phyloP scores from a whole-genome alignment of 225 moss, liverwort and hornwort genomes.

The Thuidium tamariscinum region DNA sequence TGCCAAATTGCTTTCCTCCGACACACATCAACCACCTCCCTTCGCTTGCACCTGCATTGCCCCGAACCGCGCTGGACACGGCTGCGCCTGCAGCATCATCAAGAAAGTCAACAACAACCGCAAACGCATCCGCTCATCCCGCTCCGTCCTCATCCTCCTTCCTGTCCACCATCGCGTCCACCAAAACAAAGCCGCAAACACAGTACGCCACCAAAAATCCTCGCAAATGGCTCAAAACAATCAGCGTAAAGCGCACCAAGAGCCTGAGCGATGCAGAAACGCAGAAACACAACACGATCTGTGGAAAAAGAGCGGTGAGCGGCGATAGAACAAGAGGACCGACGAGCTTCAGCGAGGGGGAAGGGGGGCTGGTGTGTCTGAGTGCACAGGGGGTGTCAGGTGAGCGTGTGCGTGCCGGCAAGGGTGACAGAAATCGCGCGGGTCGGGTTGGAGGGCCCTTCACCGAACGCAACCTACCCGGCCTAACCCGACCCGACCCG shows the following conservation, averaged over 20 bases:
- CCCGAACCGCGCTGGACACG: conserved; percentile 1
- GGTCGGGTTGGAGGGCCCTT: background rate
- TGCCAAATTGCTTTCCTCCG: conserved; percentile 8
- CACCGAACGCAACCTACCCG: background rate
- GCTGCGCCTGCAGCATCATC: conserved; percentile 28
- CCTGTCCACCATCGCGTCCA: conserved; percentile 22
- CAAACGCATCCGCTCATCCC: conserved; percentile 25
- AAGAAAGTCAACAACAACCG: conserved; percentile 17
- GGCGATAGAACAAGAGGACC: background rate
- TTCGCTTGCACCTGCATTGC: conserved; percentile 8
- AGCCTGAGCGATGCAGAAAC: background rate
- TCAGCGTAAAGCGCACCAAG: background rate
- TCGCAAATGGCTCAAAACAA: background rate
- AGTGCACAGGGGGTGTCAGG: conserved; percentile 31
- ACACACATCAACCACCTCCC: background rate
- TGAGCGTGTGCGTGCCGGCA: conserved; percentile 52
- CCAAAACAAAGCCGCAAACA: background rate
- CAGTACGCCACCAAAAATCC: background rate
- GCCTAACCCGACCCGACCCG: background rate
- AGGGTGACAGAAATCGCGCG: conserved; percentile 15
- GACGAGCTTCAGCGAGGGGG: background rate
- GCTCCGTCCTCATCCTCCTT: conserved; percentile 21
- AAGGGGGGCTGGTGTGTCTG: background rate
- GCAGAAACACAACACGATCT: conserved; percentile 2
- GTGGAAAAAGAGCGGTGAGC: background rate